Evolutionary conservation across 2,329 filamentous ascomycete species (phyloP).

Genomic region (Aspergillus cejpii): DNA sequence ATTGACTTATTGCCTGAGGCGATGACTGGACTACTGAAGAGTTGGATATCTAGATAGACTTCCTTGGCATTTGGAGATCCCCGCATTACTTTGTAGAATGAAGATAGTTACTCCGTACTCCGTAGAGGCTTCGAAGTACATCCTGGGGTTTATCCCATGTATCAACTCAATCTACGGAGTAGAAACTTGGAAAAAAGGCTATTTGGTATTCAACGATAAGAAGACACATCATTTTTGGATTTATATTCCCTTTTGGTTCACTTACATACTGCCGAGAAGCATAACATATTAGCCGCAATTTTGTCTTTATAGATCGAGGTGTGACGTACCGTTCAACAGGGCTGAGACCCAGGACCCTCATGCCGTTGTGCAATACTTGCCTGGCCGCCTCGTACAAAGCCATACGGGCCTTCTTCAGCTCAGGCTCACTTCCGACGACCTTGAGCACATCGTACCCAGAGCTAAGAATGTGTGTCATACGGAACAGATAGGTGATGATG

Average conservation of each 20-base stretch:
- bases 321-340: slow-evolving; percentile 53
- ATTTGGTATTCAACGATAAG: slow-evolving; percentile 9
- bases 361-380: slow-evolving; percentile 60
- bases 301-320: neutral
- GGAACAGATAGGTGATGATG: slow-evolving; percentile 61
- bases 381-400: slow-evolving; percentile 57
- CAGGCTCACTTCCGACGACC: slow-evolving; percentile 54
- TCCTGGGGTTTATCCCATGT: no score
- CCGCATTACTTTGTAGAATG: no score
- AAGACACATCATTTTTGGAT: slow-evolving; percentile 4
- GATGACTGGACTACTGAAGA: no score
- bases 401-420: slow-evolving; percentile 54
- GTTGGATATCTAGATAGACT: no score
- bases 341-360: slow-evolving; percentile 57
- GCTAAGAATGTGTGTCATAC: slow-evolving; percentile 57
- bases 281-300: slow-evolving; percentile 7
- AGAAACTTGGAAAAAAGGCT: no score
- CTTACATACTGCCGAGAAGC: slow-evolving; percentile 24
- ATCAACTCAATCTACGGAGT: no score
- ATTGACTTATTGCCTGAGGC: no score
- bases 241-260: slow-evolving; percentile 3
- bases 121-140: no score
- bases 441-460: slow-evolving; percentile 58
- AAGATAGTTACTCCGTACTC: no score
- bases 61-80: no score